Evolutionary conservation across 768 basidiomycete species (phyloP).

Genomic region (Scleroderma bovista): DNA sequence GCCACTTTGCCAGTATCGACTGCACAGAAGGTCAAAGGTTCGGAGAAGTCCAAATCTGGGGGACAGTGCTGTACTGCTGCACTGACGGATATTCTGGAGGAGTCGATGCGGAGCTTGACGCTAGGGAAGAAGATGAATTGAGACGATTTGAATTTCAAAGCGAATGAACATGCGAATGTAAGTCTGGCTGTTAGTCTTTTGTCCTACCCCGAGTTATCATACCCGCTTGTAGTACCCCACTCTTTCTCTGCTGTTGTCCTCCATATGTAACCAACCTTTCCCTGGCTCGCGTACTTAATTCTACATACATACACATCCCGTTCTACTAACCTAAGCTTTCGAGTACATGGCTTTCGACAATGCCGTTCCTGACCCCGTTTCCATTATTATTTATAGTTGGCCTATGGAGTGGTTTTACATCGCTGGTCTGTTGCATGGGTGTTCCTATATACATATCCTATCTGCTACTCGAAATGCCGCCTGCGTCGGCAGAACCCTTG

Average conservation of each 20-base stretch:
- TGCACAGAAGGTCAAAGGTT: neutral
- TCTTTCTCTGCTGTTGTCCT: neutral
- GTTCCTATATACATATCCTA: too few species aligned
- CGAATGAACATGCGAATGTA: neutral
- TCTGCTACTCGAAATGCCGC: too few species aligned
- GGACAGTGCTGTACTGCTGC: slow-evolving; percentile 9
- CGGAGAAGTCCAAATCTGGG: slow-evolving; percentile 1
- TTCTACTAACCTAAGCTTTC: neutral
- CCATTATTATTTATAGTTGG: neutral
- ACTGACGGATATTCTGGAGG: slow-evolving; percentile 49
- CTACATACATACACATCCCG: neutral
- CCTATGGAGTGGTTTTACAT: neutral
- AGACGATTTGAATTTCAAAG: neutral
- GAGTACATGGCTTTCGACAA: slow-evolving; percentile 1
- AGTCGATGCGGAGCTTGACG: slow-evolving; percentile 64
- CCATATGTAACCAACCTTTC: neutral
- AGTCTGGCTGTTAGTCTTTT: neutral
- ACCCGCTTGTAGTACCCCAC: neutral
- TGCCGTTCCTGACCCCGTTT: neutral
- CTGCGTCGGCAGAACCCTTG: too few species aligned
- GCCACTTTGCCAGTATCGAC: slow-evolving; percentile 1
- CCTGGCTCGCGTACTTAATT: neutral
- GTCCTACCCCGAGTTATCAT: too few species aligned
- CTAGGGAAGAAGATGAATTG: slow-evolving; percentile 43
- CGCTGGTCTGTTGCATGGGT: too few species aligned